phyloP scores from a whole-genome alignment of 177 flowering plant species.

The Vitis hybrid region DNA sequence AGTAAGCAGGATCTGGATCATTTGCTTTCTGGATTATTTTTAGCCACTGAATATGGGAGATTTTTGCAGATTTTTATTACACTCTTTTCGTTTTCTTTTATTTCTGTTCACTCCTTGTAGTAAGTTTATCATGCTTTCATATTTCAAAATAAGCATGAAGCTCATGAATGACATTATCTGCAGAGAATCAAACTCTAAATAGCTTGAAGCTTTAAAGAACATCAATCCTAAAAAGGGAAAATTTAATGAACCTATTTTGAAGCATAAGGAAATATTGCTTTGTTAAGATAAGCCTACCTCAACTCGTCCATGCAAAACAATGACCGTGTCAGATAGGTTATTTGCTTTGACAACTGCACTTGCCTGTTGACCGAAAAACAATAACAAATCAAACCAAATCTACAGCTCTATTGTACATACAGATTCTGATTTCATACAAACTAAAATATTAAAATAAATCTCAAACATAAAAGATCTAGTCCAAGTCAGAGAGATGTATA shows the following conservation, averaged over 20 bases:
- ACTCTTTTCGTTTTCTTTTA: too few species aligned
- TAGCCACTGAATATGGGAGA: too few species aligned
- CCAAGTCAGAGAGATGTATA: too few species aligned
- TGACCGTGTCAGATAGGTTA: conserved; percentile 69
- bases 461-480: neutral
- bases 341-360: conserved; percentile 89
- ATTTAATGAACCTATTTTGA: neutral
- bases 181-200: neutral
- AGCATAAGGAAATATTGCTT: neutral
- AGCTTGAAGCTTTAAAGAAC: neutral
- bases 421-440: neutral
- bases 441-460: neutral
- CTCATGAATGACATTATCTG: too few species aligned
- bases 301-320: conserved; percentile 91
- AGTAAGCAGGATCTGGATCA: too few species aligned
- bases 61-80: too few species aligned
- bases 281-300: conserved; percentile 55
- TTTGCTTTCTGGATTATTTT: too few species aligned
- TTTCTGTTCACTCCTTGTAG: too few species aligned
- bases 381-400: conserved; percentile 7
- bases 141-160: too few species aligned
- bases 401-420: neutral
- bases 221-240: neutral
- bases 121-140: too few species aligned
- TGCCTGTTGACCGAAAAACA: conserved; percentile 52